phyloP scores from a whole-genome alignment of 257 asterid genomes.

The Paulownia fortunei region DNA sequence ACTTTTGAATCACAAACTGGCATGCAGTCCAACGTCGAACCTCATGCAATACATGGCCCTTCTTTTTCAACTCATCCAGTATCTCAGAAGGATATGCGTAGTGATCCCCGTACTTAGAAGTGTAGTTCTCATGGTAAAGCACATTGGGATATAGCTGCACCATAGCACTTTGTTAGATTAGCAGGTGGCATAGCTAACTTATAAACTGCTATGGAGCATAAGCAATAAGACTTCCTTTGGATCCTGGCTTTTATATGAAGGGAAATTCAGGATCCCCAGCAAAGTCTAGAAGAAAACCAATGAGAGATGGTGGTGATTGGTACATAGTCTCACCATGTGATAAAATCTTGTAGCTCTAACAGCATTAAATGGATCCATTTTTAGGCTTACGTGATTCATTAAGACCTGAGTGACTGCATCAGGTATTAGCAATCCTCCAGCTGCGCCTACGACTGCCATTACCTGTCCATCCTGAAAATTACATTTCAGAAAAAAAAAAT shows the following conservation, averaged over 20 bases:
- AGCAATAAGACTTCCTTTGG: neutral
- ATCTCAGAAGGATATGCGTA: neutral
- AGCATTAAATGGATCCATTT: slow-evolving; percentile 45
- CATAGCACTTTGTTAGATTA: neutral
- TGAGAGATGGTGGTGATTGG: neutral
- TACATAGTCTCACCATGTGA: slow-evolving; percentile 39
- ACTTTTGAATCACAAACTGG: slow-evolving; percentile 28
- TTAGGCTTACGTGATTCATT: slow-evolving; percentile 35
- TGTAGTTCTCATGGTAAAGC: slow-evolving; percentile 23
- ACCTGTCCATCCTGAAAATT: slow-evolving; percentile 39
- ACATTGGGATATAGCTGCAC: slow-evolving; percentile 33
- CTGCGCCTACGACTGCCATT: slow-evolving; percentile 52
- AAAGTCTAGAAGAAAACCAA: too few relatives aligned
- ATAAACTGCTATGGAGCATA: too few relatives aligned
- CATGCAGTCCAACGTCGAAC: neutral
- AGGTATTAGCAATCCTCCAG: slow-evolving; percentile 51
- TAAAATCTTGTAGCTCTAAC: slow-evolving; percentile 53
- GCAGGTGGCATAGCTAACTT: neutral
- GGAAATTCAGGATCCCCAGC: neutral
- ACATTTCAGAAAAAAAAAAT: neutral
- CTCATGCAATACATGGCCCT: slow-evolving; percentile 16
- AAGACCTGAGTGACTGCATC: slow-evolving; percentile 46
- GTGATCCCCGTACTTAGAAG: neutral
- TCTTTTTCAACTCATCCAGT: neutral
- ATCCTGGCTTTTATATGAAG: too few relatives aligned